These are phyloP conservation scores for Psidium friedrichsthalianum DNA, from an alignment of 345 rosid genomes.

Conservation along the genomic window DNA sequence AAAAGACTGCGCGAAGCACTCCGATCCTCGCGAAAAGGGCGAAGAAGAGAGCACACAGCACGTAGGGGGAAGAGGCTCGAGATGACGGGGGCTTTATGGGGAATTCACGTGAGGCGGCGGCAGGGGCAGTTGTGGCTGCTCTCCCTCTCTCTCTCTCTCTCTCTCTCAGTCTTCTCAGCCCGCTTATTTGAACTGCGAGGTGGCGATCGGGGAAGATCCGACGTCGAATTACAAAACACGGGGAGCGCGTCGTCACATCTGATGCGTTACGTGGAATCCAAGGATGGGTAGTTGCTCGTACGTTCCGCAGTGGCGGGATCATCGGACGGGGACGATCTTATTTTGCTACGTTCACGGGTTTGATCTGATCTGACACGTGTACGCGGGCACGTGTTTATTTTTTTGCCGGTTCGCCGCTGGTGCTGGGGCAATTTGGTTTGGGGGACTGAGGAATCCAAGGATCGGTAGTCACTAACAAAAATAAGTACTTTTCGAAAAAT, in stretches of 20 bases:
- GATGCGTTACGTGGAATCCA: background rate
- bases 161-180: background rate
- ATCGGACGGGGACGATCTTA: background rate
- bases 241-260: background rate
- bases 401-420: background rate
- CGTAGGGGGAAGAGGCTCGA: background rate
- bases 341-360: background rate
- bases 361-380: background rate
- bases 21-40: background rate
- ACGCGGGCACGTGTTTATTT: background rate
- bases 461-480: too few species aligned
- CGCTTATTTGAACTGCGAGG: background rate
- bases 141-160: background rate
- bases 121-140: background rate
- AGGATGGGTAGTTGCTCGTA: background rate
- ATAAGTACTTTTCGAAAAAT: too few species aligned
- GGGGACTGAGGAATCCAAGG: too few species aligned
- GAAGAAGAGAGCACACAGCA: background rate
- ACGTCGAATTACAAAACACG: too few species aligned
- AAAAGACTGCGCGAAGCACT: background rate
- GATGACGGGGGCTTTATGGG: slow-evolving; percentile 12
- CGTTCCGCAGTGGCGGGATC: background rate
- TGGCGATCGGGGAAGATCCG: background rate
- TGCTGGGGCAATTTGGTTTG: background rate
- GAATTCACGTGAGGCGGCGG: background rate